Conservation (phyloP, 1,139 yeast species). For the Geotrichum bryndzae region DNA sequence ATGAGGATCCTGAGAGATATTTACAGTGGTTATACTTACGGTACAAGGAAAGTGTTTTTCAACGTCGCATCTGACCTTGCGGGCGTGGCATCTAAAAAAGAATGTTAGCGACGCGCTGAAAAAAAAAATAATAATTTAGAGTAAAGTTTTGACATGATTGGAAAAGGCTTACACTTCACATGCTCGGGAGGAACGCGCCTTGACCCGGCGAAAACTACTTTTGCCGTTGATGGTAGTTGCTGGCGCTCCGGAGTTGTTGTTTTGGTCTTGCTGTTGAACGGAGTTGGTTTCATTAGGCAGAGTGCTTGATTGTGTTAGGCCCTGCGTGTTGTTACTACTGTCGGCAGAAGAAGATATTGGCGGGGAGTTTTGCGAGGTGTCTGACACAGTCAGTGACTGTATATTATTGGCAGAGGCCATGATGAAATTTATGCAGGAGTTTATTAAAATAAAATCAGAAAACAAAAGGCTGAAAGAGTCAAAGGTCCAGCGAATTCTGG, state of each 20-base stretch:
- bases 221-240: conserved; percentile 14
- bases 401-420: neutral
- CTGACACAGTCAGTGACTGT: neutral
- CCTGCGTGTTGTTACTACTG: neutral
- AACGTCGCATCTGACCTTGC: conserved; percentile 69
- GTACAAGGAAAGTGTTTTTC: conserved; percentile 70
- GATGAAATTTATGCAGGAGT: neutral
- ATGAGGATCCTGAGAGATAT: neutral
- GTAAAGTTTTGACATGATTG: conserved; percentile 6
- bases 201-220: conserved; percentile 30
- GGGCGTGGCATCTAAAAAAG: conserved; percentile 46
- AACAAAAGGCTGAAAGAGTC: neutral
- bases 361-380: neutral
- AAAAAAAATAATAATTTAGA: conserved; percentile 16
- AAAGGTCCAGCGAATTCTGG: neutral
- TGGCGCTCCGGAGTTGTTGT: neutral
- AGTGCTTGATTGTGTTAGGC: neutral
- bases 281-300: neutral
- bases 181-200: conserved; percentile 31
- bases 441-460: too few species aligned
- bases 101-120: neutral
- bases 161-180: conserved; percentile 33
- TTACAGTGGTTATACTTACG: conserved; percentile 22
- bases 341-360: neutral
- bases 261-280: neutral